A percentile compares a stretch with the other conserved stretches of the same genome.
Conservation (phyloP, 164 flowering plant genomes). For the Malania oleifera region DNA sequence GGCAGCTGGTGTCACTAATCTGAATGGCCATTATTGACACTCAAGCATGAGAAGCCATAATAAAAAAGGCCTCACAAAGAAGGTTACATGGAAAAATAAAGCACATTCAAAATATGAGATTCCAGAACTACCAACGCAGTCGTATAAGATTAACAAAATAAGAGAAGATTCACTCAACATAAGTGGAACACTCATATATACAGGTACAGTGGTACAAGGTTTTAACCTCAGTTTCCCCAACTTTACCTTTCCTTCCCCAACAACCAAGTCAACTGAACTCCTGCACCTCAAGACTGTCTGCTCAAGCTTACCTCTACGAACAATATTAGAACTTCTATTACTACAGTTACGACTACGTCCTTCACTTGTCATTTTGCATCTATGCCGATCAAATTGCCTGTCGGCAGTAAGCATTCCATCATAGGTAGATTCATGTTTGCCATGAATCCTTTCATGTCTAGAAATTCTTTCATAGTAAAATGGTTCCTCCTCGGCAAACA, state of each 20-base stretch:
- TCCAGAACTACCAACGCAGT: slow-evolving; percentile 14
- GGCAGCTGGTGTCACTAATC: slow-evolving; percentile 4
- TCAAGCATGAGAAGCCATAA: slow-evolving; percentile 6
- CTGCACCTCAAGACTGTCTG: slow-evolving; percentile 27
- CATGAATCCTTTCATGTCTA: slow-evolving; percentile 17
- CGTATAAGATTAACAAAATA: slow-evolving; percentile 19
- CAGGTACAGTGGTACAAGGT: slow-evolving; percentile 27
- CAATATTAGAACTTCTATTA: slow-evolving; percentile 17
- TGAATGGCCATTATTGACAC: slow-evolving; percentile 11
- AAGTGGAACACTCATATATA: slow-evolving; percentile 24
- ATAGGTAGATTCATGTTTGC: slow-evolving; percentile 17
- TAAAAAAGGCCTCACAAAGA: slow-evolving; percentile 8
- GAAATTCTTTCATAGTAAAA: slow-evolving; percentile 21
- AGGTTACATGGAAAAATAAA: slow-evolving; percentile 7
- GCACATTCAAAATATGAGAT: not conserved
- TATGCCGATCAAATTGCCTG: slow-evolving; percentile 9
- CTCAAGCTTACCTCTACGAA: slow-evolving; percentile 22
- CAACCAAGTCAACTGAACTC: slow-evolving; percentile 43
- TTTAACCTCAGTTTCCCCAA: slow-evolving; percentile 35
- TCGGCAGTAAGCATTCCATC: slow-evolving; percentile 18
- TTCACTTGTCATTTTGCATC: slow-evolving; percentile 18
- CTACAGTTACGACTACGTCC: slow-evolving; percentile 9
- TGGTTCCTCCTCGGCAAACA: slow-evolving; percentile 18
- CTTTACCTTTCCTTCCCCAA: slow-evolving; percentile 63
- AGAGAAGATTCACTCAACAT: slow-evolving; percentile 18